A percentile compares a stretch with the other conserved stretches of the same genome.
Evolutionary conservation across 2,329 filamentous ascomycete species (phyloP).

Genomic region (Stagonosporopsis chrysanthemi): DNA sequence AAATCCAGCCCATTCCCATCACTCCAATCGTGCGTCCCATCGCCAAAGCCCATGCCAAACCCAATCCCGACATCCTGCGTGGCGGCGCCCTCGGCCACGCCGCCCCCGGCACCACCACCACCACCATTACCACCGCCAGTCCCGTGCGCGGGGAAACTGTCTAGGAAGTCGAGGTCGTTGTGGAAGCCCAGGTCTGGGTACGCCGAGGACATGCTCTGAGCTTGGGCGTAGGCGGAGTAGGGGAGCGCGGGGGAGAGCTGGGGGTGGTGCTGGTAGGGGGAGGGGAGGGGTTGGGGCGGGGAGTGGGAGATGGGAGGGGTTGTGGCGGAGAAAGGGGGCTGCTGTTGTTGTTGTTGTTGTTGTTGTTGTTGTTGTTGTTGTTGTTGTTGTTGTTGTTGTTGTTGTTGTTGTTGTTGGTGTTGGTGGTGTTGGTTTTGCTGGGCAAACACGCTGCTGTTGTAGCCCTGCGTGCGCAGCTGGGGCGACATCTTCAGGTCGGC

Average conservation of each 20-base stretch:
- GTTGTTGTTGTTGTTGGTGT: conserved; percentile 19
- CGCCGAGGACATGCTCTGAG: conserved; percentile 35
- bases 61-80: conserved; percentile 70
- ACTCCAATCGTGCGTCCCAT: conserved; percentile 65
- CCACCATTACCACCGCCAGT: not conserved
- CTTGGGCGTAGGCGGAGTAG: conserved; percentile 41
- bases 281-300: conserved; percentile 22
- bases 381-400: conserved; percentile 21
- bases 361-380: conserved; percentile 25
- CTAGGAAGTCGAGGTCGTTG: conserved; percentile 63
- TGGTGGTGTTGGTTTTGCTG: too few relatives aligned
- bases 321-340: conserved; percentile 31
- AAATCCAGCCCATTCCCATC: conserved; percentile 55
- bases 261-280: conserved; percentile 26
- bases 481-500: conserved; percentile 45
- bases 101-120: not conserved
- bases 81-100: conserved; percentile 55
- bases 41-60: conserved; percentile 54
- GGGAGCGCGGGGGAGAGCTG: conserved; percentile 41
- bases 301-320: conserved; percentile 30
- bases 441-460: conserved; percentile 12
- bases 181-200: conserved; percentile 48
- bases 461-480: conserved; percentile 42
- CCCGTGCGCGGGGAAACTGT: conserved; percentile 55
- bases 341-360: conserved; percentile 16